Conservation (phyloP, 75 land plant genomes). For the Pinus taeda region DNA sequence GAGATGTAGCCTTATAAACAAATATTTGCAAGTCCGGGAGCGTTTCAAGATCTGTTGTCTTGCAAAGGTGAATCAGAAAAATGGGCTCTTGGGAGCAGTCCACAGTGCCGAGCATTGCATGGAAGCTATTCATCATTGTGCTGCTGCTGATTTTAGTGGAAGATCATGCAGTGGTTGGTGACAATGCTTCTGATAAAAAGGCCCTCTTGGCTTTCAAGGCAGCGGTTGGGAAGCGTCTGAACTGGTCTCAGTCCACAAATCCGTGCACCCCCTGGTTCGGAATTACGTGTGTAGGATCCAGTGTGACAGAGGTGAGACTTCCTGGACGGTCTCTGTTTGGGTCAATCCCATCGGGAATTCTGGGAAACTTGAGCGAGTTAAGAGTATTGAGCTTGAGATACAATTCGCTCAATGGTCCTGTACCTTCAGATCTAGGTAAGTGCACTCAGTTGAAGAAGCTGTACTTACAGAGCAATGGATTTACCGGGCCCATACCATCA, state of each 20-base stretch:
- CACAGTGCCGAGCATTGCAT: no score
- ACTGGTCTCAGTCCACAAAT: constrained; percentile 35
- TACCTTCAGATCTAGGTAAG: constrained; percentile 61
- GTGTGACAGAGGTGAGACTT: constrained; percentile 60
- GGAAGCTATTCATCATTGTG: no score
- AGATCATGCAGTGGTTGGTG: constrained; percentile 7
- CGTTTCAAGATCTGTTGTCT: no score
- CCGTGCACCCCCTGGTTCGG: constrained; percentile 47
- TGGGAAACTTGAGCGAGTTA: constrained; percentile 49
- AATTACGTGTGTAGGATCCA: constrained; percentile 20
- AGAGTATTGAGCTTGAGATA: constrained; percentile 60
- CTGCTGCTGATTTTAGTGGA: neutral
- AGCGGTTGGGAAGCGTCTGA: constrained; percentile 25
- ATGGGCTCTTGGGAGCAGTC: no score
- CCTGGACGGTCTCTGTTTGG: constrained; percentile 68
- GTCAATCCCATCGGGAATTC: constrained; percentile 33
- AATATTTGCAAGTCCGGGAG: no score
- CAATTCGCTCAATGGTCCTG: constrained; percentile 49
- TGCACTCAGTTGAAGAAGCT: constrained; percentile 43
- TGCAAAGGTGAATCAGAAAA: no score
- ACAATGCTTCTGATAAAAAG: constrained; percentile 28
- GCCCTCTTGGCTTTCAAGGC: constrained; percentile 38
- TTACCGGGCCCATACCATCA: constrained; percentile 57
- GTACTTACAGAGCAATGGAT: constrained; percentile 62
- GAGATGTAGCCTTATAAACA: no score